Percentiles rank a stretch among this genome's conserved stretches.
phyloP scores from a whole-genome alignment of 148 eudicot genomes.

The Chenopodium album region DNA sequence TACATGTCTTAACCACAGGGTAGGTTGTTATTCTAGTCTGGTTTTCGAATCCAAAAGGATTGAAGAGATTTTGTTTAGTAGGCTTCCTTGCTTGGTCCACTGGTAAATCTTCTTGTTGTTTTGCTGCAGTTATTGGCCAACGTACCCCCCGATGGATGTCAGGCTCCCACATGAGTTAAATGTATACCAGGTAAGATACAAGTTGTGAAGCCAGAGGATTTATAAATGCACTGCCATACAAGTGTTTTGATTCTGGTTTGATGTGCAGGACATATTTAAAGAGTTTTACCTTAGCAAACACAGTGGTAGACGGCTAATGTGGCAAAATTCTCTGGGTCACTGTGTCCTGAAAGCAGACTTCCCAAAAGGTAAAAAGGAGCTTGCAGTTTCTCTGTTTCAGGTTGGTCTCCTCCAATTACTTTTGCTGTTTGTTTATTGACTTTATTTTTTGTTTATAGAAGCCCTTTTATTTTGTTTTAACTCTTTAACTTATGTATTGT shows the following conservation, averaged over 20 bases:
- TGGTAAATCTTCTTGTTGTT: conserved; percentile 15
- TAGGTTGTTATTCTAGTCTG: conserved; percentile 23
- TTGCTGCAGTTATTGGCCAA: conserved; percentile 91
- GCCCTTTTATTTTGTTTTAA: not conserved
- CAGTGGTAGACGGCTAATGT: conserved; percentile 95
- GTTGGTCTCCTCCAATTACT: conserved; percentile 36
- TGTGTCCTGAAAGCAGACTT: conserved; percentile 92
- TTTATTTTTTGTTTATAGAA: not conserved
- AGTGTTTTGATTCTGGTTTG: conserved; percentile 9
- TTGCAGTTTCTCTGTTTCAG: conserved; percentile 97
- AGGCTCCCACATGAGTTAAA: conserved; percentile 93
- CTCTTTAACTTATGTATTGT: conserved; percentile 11
- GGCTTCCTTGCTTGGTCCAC: conserved; percentile 6
- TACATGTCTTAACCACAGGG: conserved; percentile 98
- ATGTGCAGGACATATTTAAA: conserved; percentile 85
- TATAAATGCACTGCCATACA: not conserved
- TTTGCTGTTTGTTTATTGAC: not conserved
- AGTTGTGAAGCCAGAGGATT: conserved; percentile 8
- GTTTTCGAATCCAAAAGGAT: not conserved
- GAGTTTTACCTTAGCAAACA: conserved; percentile 93
- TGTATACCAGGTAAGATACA: conserved; percentile 79
- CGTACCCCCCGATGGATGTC: conserved; percentile 97
- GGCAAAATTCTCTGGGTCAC: conserved; percentile 97
- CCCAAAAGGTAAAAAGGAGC: conserved; percentile 90
- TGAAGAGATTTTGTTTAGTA: not conserved